Conservation (phyloP, 768 basidiomycete genomes). For the Suillus tomentosus region DNA sequence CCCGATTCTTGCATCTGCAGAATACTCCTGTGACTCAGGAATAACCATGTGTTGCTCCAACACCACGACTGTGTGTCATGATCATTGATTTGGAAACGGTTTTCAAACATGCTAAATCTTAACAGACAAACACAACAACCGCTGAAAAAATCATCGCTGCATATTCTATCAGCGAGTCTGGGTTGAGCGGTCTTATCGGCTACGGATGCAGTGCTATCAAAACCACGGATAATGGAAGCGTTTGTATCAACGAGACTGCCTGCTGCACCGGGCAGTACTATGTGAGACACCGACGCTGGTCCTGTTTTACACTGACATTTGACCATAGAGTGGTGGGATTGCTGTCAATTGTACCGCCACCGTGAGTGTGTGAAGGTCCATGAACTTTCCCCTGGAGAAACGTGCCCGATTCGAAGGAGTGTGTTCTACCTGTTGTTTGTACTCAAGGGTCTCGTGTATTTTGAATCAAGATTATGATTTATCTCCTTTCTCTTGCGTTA, state of each 20-base stretch:
- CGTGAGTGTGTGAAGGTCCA: neutral
- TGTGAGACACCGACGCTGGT: constrained; percentile 21
- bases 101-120: neutral
- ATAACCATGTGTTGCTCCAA: neutral
- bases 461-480: neutral
- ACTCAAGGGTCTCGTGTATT: neutral
- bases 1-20: neutral
- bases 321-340: neutral
- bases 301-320: neutral
- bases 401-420: neutral
- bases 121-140: neutral
- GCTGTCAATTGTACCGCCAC: neutral
- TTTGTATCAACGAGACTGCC: neutral
- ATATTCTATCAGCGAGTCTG: constrained; percentile 1
- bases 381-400: neutral
- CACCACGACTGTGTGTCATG: neutral
- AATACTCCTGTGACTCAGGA: neutral
- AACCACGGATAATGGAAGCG: neutral
- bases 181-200: neutral
- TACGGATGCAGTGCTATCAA: neutral
- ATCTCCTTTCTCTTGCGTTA: neutral
- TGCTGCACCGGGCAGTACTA: neutral
- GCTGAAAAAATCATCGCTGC: neutral
- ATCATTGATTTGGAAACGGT: too few species aligned
- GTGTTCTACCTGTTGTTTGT: neutral